Base-by-base conservation (phyloP, 108 stramenopile species). In the Skeletonema grethae region DNA sequence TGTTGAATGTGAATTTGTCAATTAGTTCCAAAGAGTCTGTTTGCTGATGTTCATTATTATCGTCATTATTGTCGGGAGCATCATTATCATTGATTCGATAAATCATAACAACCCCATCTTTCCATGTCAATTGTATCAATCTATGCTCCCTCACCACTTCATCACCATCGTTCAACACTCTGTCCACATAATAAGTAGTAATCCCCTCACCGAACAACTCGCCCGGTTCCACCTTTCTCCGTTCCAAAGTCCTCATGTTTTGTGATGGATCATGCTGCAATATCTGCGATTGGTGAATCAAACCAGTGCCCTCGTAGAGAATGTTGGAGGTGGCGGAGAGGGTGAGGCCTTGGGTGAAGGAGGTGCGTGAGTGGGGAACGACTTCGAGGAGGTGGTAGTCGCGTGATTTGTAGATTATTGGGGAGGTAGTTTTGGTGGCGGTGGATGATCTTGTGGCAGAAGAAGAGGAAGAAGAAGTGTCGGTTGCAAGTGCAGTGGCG, bases 171-270 rank as follows among this genome's bases (percentile, higher is more conserved):
- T 5, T n/a, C 4, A 8, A 16, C 6, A 0, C 3, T 6, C 30
- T 69, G 58, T 69, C 73, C 13, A 74, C 48, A 67, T 73, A 70
- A 56, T 82, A 88, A 69, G 73, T 64, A 2, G 87, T 61, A 22
- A 90, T 75, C 31, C 90, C 93, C 70, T 94, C 93, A 4, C 89
- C 93, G 70, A 94, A 94, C 30, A 77, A 75, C 29, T 79, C 48
- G 0, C 16, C n/a, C 11, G 80, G 75, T 65, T 4, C 46, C 0
- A 91, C 53, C 0, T 62, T 48, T 10, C 55, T 45, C 30, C 41
- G 64, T 30, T 81, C 10, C 13, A 78, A 61, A 7, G 77, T 65
- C 3, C 68, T 67, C 69, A 69, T 81, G 29, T 69, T 34, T 1
- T 77, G 55, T 2, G 39, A 8, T 4, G 85, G 80, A 53, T 87